These are phyloP conservation scores for Ophidiomyces ophidiicola DNA, from an alignment of 2,329 filamentous ascomycete species.

Conservation along the genomic window DNA sequence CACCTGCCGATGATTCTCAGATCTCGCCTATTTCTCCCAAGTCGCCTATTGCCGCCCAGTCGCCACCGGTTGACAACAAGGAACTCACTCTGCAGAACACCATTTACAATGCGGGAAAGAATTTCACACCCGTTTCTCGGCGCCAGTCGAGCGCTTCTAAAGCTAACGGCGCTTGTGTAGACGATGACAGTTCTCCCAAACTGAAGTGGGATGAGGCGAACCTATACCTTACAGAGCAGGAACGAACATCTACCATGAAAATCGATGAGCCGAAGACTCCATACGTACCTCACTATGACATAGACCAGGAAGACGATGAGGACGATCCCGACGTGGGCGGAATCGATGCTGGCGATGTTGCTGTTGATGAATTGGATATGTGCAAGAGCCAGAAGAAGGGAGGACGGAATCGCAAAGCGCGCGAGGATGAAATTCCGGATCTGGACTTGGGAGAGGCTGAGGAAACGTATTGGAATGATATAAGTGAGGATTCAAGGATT, in stretches of 20 bases:
- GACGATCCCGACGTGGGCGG: conserved; percentile 24
- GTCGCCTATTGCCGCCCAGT: conserved; percentile 29
- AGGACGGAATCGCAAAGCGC: conserved; percentile 18
- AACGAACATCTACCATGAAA: conserved; percentile 94
- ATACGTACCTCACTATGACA: conserved; percentile 85
- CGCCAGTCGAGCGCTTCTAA: conserved; percentile 50
- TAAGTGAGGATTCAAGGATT: conserved; percentile 34
- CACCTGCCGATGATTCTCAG: conserved; percentile 25
- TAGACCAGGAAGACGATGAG: conserved; percentile 66
- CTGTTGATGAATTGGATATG: conserved; percentile 56
- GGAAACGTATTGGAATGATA: conserved; percentile 38
- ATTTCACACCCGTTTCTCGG: conserved; percentile 54
- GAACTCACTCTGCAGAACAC: conserved; percentile 92
- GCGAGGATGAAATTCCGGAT: conserved; percentile 75
- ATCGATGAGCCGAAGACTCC: conserved; percentile 98
- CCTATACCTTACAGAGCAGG: conserved; percentile 90
- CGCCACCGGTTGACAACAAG: conserved; percentile 51
- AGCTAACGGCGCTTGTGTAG: conserved; percentile 37
- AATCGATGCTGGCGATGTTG: conserved; percentile 57
- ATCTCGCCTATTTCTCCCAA: conserved; percentile 23
- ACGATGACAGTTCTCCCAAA: conserved; percentile 54
- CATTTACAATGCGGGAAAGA: conserved; percentile 81
- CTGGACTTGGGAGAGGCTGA: conserved; percentile 89
- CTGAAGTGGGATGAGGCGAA: conserved; percentile 99
- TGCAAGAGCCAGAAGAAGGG: conserved; percentile 27